A percentile compares a stretch with the other conserved stretches of the same genome.
Conservation (phyloP, 257 asterid species). For the Ajuga chamaepitys region DNA sequence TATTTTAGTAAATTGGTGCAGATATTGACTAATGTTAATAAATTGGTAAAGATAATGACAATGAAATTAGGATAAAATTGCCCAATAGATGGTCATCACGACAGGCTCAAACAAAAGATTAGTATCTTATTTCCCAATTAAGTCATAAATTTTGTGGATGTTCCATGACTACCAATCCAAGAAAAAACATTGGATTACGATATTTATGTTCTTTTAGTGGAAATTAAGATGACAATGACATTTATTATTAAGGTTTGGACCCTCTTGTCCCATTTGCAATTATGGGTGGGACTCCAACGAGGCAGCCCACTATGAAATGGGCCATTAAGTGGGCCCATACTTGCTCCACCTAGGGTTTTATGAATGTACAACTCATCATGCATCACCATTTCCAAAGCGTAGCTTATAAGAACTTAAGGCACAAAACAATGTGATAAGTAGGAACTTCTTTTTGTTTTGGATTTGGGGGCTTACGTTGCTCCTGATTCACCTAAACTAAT, state of each 20-base stretch:
- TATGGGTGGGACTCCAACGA: constrained; percentile 23
- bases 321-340: constrained; percentile 21
- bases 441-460: no score
- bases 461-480: not conserved
- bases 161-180: not conserved
- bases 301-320: constrained; percentile 28
- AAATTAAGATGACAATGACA: constrained; percentile 18
- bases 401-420: no score
- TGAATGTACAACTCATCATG: constrained; percentile 24
- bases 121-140: not conserved
- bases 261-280: constrained; percentile 11
- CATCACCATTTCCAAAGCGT: constrained; percentile 23
- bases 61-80: constrained; percentile 11
- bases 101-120: not conserved
- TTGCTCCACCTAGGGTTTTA: constrained; percentile 5
- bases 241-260: constrained; percentile 3
- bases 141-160: constrained; percentile 14
- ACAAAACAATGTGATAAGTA: no score
- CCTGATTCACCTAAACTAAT: not conserved
- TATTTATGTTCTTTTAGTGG: not conserved
- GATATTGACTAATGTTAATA: no score
- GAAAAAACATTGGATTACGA: constrained; percentile 15
- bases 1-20: not conserved
- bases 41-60: not conserved
- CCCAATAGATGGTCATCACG: constrained; percentile 6